These are phyloP conservation scores for Phlebopus sp. DNA, from an alignment of 1,284 basidiomycete species.

Conservation along the genomic window DNA sequence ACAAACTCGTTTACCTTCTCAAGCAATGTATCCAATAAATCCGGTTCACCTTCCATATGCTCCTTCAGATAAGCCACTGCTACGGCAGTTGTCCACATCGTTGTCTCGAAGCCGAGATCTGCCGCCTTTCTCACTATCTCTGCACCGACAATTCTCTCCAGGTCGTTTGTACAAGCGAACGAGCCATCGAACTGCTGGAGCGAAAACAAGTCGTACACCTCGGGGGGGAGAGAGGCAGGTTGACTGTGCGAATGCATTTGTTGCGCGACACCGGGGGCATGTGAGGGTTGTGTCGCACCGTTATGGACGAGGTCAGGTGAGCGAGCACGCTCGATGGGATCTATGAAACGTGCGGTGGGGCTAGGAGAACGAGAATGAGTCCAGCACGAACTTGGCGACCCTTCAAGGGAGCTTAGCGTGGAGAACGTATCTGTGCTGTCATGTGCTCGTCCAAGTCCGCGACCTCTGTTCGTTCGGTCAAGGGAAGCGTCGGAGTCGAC, in stretches of 20 bases:
- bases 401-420: conserved; percentile 48
- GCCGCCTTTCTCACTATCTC: conserved; percentile 25
- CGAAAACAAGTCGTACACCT: conserved; percentile 35
- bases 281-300: no score
- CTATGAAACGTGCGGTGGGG: conserved; percentile 18
- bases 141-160: conserved; percentile 32
- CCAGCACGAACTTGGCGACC: conserved; percentile 31
- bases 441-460: conserved; percentile 16
- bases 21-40: conserved; percentile 35
- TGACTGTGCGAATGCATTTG: no score
- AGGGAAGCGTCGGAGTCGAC: conserved; percentile 6
- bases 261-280: not conserved
- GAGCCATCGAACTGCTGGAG: conserved; percentile 49
- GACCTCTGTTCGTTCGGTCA: not conserved
- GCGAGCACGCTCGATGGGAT: conserved; percentile 19
- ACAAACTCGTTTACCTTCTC: conserved; percentile 38
- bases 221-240: conserved; percentile 15
- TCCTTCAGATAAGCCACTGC: conserved; percentile 38
- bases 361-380: conserved; percentile 32
- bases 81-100: conserved; percentile 42
- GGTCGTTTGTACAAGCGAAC: conserved; percentile 30
- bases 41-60: conserved; percentile 29
- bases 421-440: conserved; percentile 39
- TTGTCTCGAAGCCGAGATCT: conserved; percentile 21
- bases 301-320: conserved; percentile 26